These are phyloP conservation scores for Synchytrium microbalum DNA, from an alignment of 371 early-diverging fungal species.

Conservation along the genomic window DNA sequence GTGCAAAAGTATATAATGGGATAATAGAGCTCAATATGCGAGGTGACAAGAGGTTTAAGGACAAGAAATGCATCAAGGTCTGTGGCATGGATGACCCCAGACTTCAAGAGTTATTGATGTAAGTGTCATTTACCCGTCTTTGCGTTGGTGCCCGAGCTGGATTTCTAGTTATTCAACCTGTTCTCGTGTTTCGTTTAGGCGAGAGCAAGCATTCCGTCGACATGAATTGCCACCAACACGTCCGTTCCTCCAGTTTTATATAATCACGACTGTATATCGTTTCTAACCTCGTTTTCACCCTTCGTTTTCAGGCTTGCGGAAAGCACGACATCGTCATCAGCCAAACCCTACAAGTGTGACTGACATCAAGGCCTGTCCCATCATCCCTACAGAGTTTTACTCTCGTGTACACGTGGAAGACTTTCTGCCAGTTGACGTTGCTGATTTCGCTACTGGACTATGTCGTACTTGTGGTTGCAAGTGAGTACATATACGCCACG, in stretches of 20 bases:
- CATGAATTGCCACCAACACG: too few relatives aligned
- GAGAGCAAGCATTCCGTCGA: too few relatives aligned
- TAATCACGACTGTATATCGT: too few relatives aligned
- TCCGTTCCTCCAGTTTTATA: too few relatives aligned
- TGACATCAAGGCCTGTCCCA: not conserved
- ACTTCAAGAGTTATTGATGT: conserved; percentile 1
- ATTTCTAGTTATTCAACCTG: too few relatives aligned
- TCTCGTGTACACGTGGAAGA: not conserved
- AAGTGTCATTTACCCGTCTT: too few relatives aligned
- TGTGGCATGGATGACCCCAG: not conserved
- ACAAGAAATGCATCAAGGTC: not conserved
- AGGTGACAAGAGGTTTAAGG: not conserved
- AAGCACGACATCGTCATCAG: too few relatives aligned
- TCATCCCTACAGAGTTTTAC: not conserved
- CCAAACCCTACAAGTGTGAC: too few relatives aligned
- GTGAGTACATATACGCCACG: not conserved
- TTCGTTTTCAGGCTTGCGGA: too few relatives aligned
- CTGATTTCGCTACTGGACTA: not conserved
- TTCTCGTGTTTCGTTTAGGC: too few relatives aligned
- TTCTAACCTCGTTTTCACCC: too few relatives aligned
- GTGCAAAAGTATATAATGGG: not conserved
- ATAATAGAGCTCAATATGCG: conserved; percentile 1
- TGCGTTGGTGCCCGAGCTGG: too few relatives aligned
- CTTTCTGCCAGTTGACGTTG: not conserved
- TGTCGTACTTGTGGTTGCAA: not conserved